Evolutionary conservation across 2,329 filamentous ascomycete genomes (phyloP).

Genomic region (Chaetomium globosum): DNA sequence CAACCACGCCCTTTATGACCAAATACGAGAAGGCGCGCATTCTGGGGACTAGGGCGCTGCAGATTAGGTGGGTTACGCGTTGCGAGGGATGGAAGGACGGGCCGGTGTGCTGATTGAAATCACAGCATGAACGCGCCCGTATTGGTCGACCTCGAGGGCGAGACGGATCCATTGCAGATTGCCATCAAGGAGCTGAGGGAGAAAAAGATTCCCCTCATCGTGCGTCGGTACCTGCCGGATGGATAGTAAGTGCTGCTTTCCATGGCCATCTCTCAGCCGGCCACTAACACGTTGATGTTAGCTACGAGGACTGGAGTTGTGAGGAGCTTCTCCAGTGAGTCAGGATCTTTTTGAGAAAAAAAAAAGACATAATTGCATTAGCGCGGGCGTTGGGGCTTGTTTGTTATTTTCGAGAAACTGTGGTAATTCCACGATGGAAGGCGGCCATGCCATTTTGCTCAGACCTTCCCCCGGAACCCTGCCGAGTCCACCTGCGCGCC

Average conservation of each 20-base stretch:
- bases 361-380: conserved; percentile 38
- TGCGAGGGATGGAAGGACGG: background rate
- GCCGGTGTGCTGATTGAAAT: conserved; percentile 9
- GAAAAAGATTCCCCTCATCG: conserved; percentile 97
- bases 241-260: conserved; percentile 69
- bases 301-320: conserved; percentile 99
- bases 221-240: conserved; percentile 93
- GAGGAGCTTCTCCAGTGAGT: conserved; percentile 77
- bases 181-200: conserved; percentile 95
- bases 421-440: background rate
- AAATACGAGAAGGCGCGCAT: conserved; percentile 97
- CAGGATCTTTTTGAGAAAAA: conserved; percentile 1
- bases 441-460: background rate
- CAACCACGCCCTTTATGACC: conserved; percentile 97
- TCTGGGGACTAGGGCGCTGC: conserved; percentile 86
- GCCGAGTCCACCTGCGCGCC: background rate
- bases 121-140: conserved; percentile 94
- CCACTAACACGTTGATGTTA: conserved; percentile 42
- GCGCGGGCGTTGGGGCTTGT: conserved; percentile 40
- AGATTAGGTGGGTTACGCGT: conserved; percentile 74
- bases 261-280: background rate
- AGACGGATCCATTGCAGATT: conserved; percentile 96
- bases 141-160: conserved; percentile 92
- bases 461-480: background rate
- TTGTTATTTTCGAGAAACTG: conserved; percentile 17